phyloP scores from a whole-genome alignment of 2,329 filamentous ascomycete genomes.

The Scedosporium dehoogii region DNA sequence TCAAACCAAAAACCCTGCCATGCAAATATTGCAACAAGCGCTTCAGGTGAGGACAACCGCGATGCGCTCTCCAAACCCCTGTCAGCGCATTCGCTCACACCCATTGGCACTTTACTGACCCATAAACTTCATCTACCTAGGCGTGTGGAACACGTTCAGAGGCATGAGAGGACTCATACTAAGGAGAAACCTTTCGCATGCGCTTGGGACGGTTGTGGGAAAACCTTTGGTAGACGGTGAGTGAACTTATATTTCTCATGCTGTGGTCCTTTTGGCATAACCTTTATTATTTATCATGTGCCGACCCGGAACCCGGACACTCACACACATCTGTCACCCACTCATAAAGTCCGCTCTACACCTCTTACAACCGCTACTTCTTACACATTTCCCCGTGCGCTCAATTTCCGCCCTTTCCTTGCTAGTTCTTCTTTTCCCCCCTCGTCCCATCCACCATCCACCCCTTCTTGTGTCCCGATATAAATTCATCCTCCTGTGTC shows the following conservation, averaged over 20 bases:
- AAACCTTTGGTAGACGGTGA: constrained; percentile 53
- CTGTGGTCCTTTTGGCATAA: constrained; percentile 3
- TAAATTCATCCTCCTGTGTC: not conserved
- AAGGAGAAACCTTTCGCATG: constrained; percentile 57
- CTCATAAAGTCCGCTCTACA: not conserved
- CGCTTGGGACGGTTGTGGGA: constrained; percentile 48
- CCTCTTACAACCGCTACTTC: constrained; percentile 9
- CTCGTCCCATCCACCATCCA: not conserved
- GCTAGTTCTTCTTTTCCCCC: not conserved
- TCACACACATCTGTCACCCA: too few relatives aligned
- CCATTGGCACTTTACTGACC: not conserved
- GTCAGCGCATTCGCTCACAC: constrained; percentile 10
- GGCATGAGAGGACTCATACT: constrained; percentile 54
- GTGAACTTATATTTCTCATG: constrained; percentile 17
- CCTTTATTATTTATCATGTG: constrained; percentile 2
- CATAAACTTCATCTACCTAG: constrained; percentile 26
- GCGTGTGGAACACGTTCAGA: constrained; percentile 54
- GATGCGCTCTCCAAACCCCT: constrained; percentile 11
- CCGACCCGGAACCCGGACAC: not conserved
- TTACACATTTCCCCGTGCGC: constrained; percentile 7
- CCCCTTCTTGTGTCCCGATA: not conserved
- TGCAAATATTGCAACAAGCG: constrained; percentile 55
- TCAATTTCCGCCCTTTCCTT: constrained; percentile 5
- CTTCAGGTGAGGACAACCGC: constrained; percentile 40
- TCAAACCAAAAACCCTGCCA: constrained; percentile 51